A percentile compares a stretch with the other conserved stretches of the same genome.
Conservation (phyloP, 352 stramenopile genomes). For the Peronospora belbahrii region DNA sequence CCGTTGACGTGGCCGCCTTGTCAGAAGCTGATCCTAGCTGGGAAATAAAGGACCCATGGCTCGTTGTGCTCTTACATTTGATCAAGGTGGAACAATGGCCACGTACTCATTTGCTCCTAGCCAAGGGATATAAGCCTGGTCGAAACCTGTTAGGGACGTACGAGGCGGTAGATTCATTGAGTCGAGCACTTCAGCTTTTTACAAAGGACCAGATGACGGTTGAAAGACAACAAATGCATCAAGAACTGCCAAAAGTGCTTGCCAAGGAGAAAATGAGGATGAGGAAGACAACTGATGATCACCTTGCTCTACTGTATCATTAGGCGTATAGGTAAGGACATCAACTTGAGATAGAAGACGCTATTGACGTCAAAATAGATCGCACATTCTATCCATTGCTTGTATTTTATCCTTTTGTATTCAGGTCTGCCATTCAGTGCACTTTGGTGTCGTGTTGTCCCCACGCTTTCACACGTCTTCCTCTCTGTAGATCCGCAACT, state of each 20-base stretch:
- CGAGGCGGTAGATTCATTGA: conserved; percentile 41
- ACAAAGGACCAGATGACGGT: conserved; percentile 25
- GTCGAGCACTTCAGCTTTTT: conserved; percentile 28
- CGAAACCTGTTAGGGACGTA: conserved; percentile 39
- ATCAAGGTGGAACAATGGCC: conserved; percentile 44
- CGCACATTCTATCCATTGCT: conserved; percentile 24
- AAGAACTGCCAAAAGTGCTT: conserved; percentile 22
- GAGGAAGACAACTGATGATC: conserved; percentile 13
- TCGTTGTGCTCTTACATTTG: conserved; percentile 44
- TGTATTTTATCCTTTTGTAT: conserved; percentile 20
- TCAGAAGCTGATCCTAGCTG: conserved; percentile 30
- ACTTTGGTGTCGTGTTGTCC: conserved; percentile 18
- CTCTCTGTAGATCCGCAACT: conserved; percentile 11
- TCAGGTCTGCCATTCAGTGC: conserved; percentile 25
- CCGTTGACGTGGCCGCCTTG: neutral
- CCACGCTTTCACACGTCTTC: neutral
- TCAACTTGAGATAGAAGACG: too few species aligned
- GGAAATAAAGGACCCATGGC: conserved; percentile 48
- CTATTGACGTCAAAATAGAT: neutral
- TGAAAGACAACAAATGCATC: conserved; percentile 29
- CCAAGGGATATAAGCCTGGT: conserved; percentile 59
- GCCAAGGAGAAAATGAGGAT: conserved; percentile 31
- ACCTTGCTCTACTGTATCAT: conserved; percentile 42
- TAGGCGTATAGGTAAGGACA: too few species aligned
- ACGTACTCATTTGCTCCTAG: conserved; percentile 41